phyloP scores from a whole-genome alignment of 192 early-diverging fungal species.

The Backusella sp. region DNA sequence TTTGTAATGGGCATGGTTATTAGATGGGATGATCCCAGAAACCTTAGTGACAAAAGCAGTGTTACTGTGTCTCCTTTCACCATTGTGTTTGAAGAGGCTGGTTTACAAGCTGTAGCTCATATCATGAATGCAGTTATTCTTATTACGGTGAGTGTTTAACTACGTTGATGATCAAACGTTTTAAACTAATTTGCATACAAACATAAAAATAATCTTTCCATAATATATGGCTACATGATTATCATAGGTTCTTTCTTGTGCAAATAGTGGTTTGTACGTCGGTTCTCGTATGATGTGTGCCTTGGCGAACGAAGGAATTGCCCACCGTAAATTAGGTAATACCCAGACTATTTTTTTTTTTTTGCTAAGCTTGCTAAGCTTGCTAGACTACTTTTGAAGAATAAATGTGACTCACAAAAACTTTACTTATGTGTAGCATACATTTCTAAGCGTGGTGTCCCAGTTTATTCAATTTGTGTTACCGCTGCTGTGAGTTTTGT shows the following conservation, averaged over 20 bases:
- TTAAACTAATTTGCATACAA: background rate
- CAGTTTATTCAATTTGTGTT: slow-evolving; percentile 42
- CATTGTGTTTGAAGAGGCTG: slow-evolving; percentile 60
- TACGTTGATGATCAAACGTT: background rate
- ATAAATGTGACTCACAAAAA: background rate
- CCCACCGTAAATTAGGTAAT: slow-evolving; percentile 64
- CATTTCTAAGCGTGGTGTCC: slow-evolving; percentile 58
- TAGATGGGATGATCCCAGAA: slow-evolving; percentile 49
- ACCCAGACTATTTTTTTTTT: background rate
- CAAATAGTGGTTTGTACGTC: slow-evolving; percentile 86
- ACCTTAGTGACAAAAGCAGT: slow-evolving; percentile 45
- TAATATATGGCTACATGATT: background rate
- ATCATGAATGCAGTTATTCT: slow-evolving; percentile 73
- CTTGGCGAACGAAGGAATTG: slow-evolving; percentile 74
- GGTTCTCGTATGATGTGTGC: slow-evolving; percentile 78
- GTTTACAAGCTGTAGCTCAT: slow-evolving; percentile 55
- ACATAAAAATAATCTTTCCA: background rate
- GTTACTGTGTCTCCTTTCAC: slow-evolving; percentile 68
- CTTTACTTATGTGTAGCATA: slow-evolving; percentile 19
- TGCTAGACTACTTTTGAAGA: background rate
- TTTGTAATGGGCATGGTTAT: slow-evolving; percentile 80
- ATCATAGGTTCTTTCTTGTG: slow-evolving; percentile 31
- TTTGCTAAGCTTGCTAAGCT: background rate
- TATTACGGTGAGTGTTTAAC: slow-evolving; percentile 44
- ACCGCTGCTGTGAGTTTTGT: slow-evolving; percentile 22